phyloP scores from a whole-genome alignment of 176 grass and related monocot species.

The Areca catechu region DNA sequence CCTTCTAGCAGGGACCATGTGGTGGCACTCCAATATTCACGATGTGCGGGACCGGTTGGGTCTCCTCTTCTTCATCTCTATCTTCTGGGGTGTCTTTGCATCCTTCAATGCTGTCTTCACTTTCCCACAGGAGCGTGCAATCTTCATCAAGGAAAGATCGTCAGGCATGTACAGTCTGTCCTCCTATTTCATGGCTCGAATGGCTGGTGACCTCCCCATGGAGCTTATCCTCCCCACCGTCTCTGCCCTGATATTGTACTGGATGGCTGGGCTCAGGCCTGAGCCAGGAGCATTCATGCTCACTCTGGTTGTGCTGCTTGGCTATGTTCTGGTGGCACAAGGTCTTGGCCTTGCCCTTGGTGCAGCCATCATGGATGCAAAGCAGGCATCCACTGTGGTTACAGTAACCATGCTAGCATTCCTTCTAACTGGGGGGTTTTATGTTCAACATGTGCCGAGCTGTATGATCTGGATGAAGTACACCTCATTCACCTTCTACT shows the following conservation, averaged over 20 bases:
- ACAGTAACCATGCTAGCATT: constrained; percentile 84
- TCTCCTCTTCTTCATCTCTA: constrained; percentile 96
- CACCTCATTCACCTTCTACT: constrained; percentile 88
- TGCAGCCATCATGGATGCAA: constrained; percentile 82
- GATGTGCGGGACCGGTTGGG: constrained; percentile 67
- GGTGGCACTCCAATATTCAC: constrained; percentile 67
- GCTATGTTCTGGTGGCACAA: constrained; percentile 71
- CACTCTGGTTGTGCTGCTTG: constrained; percentile 46
- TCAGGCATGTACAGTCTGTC: constrained; percentile 91
- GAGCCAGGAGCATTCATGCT: constrained; percentile 48
- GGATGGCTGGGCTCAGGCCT: constrained; percentile 78
- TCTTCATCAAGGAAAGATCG: constrained; percentile 55
- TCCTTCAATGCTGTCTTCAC: constrained; percentile 96
- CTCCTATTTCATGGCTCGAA: constrained; percentile 73
- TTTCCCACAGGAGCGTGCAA: constrained; percentile 66
- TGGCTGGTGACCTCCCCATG: constrained; percentile 87
- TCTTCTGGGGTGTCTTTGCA: constrained; percentile 98
- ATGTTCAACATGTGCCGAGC: constrained; percentile 58
- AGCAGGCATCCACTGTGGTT: constrained; percentile 64
- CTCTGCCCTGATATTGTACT: constrained; percentile 68
- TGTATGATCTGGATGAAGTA: constrained; percentile 93
- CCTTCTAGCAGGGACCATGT: constrained; percentile 72
- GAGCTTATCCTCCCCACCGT: constrained; percentile 70
- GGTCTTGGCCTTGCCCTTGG: constrained; percentile 75
- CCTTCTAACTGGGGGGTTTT: constrained; percentile 87